Evolutionary conservation across 176 grass and related monocot genomes (phyloP).

Genomic region (Musa troglodytarum): DNA sequence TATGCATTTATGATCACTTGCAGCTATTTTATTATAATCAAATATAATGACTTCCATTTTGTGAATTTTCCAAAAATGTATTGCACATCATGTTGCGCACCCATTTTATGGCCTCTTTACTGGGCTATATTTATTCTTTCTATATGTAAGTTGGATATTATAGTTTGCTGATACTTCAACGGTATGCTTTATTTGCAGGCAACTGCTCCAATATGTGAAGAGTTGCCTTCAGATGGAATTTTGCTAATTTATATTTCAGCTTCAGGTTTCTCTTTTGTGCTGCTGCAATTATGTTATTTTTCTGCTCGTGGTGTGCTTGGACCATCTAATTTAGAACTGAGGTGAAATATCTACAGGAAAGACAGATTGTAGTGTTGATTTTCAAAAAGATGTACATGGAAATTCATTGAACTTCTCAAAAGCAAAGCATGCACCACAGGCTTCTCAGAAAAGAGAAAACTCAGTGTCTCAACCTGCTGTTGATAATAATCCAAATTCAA

Average conservation of each 20-base stretch:
- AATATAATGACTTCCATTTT: background rate
- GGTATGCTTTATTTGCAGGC: conserved; percentile 5
- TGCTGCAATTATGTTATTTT: background rate
- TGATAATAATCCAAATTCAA: background rate
- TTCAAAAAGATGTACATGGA: background rate
- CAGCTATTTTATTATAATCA: too few relatives aligned
- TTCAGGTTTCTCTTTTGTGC: conserved; percentile 1
- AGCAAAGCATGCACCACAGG: background rate
- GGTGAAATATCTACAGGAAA: background rate
- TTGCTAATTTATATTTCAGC: conserved; percentile 21
- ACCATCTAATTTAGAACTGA: background rate
- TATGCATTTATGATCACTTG: too few relatives aligned
- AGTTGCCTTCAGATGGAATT: conserved; percentile 11
- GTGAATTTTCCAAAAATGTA: background rate
- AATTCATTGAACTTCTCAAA: conserved; percentile 5
- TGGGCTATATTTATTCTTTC: background rate
- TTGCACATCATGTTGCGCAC: background rate
- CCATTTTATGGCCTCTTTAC: background rate
- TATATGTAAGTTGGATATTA: background rate
- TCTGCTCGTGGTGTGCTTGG: background rate
- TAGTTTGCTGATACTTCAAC: background rate
- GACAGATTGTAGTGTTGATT: background rate
- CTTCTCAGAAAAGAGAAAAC: background rate
- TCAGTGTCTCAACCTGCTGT: background rate
- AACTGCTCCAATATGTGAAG: conserved; percentile 12